Evolutionary conservation across 148 eudicot species (phyloP).

Genomic region (Diospyros kaki): DNA sequence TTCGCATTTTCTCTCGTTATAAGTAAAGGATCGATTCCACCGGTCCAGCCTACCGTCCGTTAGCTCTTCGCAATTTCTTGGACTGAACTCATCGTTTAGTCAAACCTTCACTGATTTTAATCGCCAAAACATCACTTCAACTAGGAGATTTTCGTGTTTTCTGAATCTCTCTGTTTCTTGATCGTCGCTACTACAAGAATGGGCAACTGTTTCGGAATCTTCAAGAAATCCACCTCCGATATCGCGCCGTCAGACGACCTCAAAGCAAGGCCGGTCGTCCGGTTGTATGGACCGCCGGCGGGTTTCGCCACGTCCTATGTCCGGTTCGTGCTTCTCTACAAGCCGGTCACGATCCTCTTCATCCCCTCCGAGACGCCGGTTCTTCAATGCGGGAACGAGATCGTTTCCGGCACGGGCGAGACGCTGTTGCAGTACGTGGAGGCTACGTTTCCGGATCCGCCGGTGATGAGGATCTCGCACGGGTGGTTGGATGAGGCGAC

Average conservation of each 20-base stretch:
- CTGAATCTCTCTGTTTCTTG: neutral
- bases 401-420: constrained; percentile 50
- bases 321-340: constrained; percentile 56
- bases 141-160: neutral
- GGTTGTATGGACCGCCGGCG: constrained; percentile 47
- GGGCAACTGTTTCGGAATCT: constrained; percentile 32
- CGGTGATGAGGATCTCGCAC: constrained; percentile 17
- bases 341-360: constrained; percentile 51
- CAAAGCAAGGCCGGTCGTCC: constrained; percentile 21
- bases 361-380: constrained; percentile 41
- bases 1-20: neutral
- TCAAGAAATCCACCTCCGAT: constrained; percentile 33
- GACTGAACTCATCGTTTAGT: neutral
- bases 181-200: constrained; percentile 7
- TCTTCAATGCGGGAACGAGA: constrained; percentile 25
- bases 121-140: neutral
- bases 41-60: neutral
- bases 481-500: constrained; percentile 20
- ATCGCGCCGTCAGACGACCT: constrained; percentile 37
- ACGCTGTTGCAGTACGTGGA: constrained; percentile 46
- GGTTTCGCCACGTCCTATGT: constrained; percentile 41
- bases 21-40: constrained; percentile 4
- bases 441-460: constrained; percentile 52
- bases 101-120: constrained; percentile 1
- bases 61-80: neutral